phyloP scores from a whole-genome alignment of 163 green algal species.

The Scenedesmus sp. region DNA sequence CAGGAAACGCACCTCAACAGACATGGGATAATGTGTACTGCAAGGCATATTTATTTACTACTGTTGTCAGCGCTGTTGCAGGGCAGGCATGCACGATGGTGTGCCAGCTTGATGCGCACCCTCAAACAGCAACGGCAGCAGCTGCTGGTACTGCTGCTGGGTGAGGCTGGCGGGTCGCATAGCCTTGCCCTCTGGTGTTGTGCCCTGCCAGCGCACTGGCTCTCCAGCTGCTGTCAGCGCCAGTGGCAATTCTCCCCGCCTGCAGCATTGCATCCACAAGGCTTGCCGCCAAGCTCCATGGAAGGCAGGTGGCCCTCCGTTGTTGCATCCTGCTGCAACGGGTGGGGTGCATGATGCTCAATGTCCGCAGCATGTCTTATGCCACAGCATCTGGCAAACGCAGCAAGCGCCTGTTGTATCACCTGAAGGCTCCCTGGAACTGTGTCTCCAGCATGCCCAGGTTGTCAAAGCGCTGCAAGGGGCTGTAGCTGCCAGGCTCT shows the following conservation, averaged over 20 bases:
- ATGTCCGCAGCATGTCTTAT: not conserved
- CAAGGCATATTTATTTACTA: too few species aligned
- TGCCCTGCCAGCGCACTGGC: constrained; percentile 39
- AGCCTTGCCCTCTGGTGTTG: not conserved
- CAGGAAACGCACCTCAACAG: too few species aligned
- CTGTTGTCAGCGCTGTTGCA: not conserved
- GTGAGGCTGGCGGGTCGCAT: constrained; percentile 39
- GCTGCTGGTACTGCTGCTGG: constrained; percentile 53
- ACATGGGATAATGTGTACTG: too few species aligned
- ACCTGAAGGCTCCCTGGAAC: constrained; percentile 44
- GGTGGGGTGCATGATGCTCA: too few species aligned
- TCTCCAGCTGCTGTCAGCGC: constrained; percentile 10
- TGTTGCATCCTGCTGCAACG: too few species aligned
- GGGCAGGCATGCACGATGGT: not conserved
- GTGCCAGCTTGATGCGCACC: constrained; percentile 3
- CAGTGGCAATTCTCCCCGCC: constrained; percentile 15
- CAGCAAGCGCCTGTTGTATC: not conserved
- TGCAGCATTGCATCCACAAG: not conserved
- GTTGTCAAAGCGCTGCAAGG: constrained; percentile 40
- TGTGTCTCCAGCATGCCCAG: constrained; percentile 46
- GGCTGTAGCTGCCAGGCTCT: constrained; percentile 5
- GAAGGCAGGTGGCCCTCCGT: not conserved
- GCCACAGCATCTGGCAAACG: not conserved
- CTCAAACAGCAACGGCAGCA: constrained; percentile 58
- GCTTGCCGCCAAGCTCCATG: not conserved